Base-by-base conservation (phyloP, 345 rosid genomes). In the Hypericum androsaemum region DNA sequence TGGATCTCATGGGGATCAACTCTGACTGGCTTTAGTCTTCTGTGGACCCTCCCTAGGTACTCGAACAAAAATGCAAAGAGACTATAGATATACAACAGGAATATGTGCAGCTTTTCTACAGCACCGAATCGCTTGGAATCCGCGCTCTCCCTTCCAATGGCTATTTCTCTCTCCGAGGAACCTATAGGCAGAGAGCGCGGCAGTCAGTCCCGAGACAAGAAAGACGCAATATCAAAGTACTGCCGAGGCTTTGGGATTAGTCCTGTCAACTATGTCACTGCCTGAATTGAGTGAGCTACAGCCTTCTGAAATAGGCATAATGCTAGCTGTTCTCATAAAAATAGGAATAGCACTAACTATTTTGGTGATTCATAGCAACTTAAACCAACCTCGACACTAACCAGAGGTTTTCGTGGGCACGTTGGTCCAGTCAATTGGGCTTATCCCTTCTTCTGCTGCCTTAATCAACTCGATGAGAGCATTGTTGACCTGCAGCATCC, bases 401-500 rank as follows among this genome's bases (percentile, higher is more conserved):
- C 96, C 80, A 0, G 79, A 58, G 46, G 38, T 61, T 59, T 70
- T 72, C 58, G 44, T 55, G 58, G 74, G 53, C 60, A 82, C 71
- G 66, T 81, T 80, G 64, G 78, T 83, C 98, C 98, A 92, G 22
- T 83, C 84, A 6, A 64, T 64, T 6, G 90, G 81, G 39, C 52
- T 70, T 52, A 66, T 67, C 71, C 77, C 73, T 64, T 37, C 58
- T 74, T 86, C 72, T 2, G 97, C 64, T 43, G 87, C 89, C 56
- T 55, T 65, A 13, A 88, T 70, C 76, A 88, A 67, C 43, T 85
- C 87, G 0, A 66, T 56, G 53, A 92, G 98, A 64, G 94, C 79
- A 71, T 75, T 76, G 71, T 92, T 92, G 67, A 92, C 99, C 99
- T 92, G 81, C 56, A 71, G 62, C 60, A 61, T 56, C 28, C 35